These are phyloP conservation scores for Termitomyces sp. DNA, from an alignment of 768 basidiomycete genomes.

Conservation along the genomic window DNA sequence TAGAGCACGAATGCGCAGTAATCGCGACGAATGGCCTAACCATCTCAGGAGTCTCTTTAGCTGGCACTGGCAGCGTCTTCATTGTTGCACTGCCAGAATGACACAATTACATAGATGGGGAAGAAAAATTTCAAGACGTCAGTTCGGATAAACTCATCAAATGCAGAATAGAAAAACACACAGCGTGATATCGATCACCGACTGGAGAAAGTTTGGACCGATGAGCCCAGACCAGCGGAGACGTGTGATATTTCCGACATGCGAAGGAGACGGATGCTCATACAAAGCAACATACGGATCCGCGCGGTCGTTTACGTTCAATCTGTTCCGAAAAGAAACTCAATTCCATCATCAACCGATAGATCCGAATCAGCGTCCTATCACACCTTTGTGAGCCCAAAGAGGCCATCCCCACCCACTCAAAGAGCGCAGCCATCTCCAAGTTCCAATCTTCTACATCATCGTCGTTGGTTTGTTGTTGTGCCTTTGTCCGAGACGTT, in stretches of 20 bases:
- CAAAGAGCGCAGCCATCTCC: slow-evolving; percentile 44
- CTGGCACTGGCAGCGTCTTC: background rate
- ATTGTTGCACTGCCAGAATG: slow-evolving; percentile 2
- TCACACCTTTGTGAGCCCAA: slow-evolving; percentile 61
- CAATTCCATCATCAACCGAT: background rate
- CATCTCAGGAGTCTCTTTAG: background rate
- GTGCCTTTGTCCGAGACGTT: slow-evolving; percentile 4
- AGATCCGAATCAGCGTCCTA: background rate
- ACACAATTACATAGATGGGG: background rate
- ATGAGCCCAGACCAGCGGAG: slow-evolving; percentile 61
- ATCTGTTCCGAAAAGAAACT: slow-evolving; percentile 27
- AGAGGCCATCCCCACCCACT: slow-evolving; percentile 71
- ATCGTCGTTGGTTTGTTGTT: slow-evolving; percentile 19
- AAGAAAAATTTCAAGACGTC: background rate
- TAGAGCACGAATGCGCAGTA: slow-evolving; percentile 36
- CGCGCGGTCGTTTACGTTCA: slow-evolving; percentile 56
- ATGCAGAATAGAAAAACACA: slow-evolving; percentile 13
- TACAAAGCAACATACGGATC: slow-evolving; percentile 71
- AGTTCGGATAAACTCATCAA: background rate
- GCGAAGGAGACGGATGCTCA: slow-evolving; percentile 41
- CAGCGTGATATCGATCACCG: slow-evolving; percentile 41
- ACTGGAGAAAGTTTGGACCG: slow-evolving; percentile 44
- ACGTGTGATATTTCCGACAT: slow-evolving; percentile 42
- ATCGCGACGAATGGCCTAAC: slow-evolving; percentile 34
- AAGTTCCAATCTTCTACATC: slow-evolving; percentile 46